phyloP scores from a whole-genome alignment of 1,284 basidiomycete species.

The Cutaneotrichosporon dermatis region DNA sequence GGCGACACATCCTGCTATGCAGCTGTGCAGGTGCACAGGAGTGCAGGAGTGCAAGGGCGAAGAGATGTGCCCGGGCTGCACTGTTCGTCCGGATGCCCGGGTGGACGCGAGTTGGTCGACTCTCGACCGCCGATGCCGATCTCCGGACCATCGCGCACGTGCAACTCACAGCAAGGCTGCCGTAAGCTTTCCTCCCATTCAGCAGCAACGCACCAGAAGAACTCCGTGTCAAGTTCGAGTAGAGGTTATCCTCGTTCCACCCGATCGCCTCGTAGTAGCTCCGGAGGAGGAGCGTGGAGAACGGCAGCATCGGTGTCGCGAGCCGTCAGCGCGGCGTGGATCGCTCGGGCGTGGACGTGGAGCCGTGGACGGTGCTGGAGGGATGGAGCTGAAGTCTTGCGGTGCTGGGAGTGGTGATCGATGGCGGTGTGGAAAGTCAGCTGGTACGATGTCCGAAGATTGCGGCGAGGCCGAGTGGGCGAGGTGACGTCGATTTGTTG shows the following conservation, averaged over 20 bases:
- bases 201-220: conserved; percentile 63
- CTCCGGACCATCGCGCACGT: too few relatives aligned
- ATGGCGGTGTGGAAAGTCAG: not conserved
- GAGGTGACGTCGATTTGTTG: conserved; percentile 5
- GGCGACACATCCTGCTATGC: too few relatives aligned
- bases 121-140: too few relatives aligned
- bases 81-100: too few relatives aligned
- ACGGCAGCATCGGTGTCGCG: conserved; percentile 54
- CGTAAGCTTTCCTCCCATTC: conserved; percentile 22
- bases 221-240: conserved; percentile 81
- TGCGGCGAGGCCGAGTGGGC: not conserved
- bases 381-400: not conserved
- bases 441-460: not conserved
- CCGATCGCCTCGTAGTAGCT: conserved; percentile 85
- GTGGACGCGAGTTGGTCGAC: too few relatives aligned
- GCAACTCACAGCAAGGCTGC: conserved; percentile 38
- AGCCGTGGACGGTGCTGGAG: not conserved
- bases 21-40: too few relatives aligned
- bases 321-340: too few relatives aligned
- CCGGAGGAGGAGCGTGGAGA: conserved; percentile 79
- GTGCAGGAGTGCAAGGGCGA: too few relatives aligned
- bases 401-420: too few relatives aligned
- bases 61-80: too few relatives aligned
- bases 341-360: not conserved
- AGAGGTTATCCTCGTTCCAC: conserved; percentile 95